Evolutionary conservation across 345 rosid genomes (phyloP).

Genomic region (Eucalyptus regnans): DNA sequence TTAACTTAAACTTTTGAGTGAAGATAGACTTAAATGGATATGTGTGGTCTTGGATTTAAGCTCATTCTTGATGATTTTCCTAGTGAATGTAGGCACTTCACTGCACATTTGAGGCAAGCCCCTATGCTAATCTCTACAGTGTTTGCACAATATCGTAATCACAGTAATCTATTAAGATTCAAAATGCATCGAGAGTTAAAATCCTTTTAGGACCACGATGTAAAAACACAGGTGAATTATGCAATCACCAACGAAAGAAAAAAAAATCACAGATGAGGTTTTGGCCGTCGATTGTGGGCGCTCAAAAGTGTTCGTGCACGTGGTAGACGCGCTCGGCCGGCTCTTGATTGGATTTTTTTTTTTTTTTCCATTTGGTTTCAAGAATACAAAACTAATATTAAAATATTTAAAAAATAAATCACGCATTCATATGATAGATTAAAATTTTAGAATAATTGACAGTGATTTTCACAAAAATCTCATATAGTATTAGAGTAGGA

Average conservation of each 20-base stretch:
- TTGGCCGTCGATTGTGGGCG: background rate
- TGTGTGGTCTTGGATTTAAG: background rate
- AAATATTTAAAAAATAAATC: no score
- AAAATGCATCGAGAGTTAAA: background rate
- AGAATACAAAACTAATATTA: background rate
- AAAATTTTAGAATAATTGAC: no score
- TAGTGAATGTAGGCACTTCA: background rate
- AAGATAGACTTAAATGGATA: background rate
- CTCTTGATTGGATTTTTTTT: background rate
- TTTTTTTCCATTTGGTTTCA: background rate
- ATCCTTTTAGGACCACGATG: background rate
- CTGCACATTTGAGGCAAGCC: background rate
- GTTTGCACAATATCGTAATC: background rate
- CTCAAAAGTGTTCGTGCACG: background rate
- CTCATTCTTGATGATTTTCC: background rate
- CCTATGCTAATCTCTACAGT: background rate
- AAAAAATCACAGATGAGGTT: background rate
- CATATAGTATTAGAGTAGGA: no score
- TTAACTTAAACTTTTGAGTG: background rate
- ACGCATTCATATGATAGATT: no score
- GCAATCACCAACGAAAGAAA: background rate
- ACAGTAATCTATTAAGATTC: background rate
- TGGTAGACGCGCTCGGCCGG: accelerated
- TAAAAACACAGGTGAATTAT: background rate
- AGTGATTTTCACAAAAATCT: no score